Base-by-base conservation (phyloP, 2,329 filamentous ascomycete species). In the Phyllosticta citribraziliensis region DNA sequence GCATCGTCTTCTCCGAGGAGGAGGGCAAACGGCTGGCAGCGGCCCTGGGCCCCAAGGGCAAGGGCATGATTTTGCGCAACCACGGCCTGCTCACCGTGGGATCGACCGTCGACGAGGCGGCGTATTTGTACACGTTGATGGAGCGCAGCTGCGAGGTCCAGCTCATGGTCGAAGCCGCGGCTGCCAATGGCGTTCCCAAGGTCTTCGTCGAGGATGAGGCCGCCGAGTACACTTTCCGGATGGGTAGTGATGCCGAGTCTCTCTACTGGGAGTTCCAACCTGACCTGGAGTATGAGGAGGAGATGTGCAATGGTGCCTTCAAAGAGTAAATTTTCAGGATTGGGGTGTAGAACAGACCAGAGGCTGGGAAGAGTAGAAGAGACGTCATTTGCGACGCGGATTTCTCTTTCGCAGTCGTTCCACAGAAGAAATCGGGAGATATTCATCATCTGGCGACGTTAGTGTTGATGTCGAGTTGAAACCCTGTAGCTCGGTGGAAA, bases 21-120 rank as follows among this genome's bases (percentile, higher is more conserved):
- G 88, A 91, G 70, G 87, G 87, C 1, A 74, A 80, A 65, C 77
- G 80, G 52, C 84, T 91, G 64, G 87, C 87, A 2, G 75, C 75
- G 11, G 82, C 86, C 0, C 75, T 91, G 1, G 87, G 87, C 0
- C 71, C 76, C 0, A 82, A 82, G 65, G 87, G 80, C 22, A 83
- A 82, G 70, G 86, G 80, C 1, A 79, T 84, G 64, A 84, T 90
- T 55, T 74, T 90, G 57, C 78, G 86, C 65, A 91, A 90, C 70
- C 88, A 91, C 72, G 88, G 88, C 0, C 74, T 91, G 40, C 72
- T 91, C 57, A 88, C 86, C 0, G 87, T 89, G 0, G 88, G 88
- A 3, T 68, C 72, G 6, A 91, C 88, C 0, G 87, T 91, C 2
- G 88, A 91, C 68, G 88, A 91, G 72, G 88, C 88, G 1, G 84